Base-by-base conservation (phyloP, 148 eudicot genomes). In the Diospyros lotus region DNA sequence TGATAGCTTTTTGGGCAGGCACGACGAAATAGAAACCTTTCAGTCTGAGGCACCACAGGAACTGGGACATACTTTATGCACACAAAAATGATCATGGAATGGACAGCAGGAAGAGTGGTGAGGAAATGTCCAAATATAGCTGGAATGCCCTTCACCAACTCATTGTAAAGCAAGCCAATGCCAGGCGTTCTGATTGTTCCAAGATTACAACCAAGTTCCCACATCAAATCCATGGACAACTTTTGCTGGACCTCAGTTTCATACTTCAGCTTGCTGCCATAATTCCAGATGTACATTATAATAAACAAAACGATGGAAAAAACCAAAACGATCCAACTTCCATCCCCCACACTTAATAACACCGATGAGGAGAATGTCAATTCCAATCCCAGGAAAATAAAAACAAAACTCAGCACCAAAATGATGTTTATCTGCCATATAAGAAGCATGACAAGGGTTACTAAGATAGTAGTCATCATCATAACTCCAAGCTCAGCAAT, bases 161-260 rank as follows among this genome's bases (percentile, higher is more conserved):
- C 99, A 81, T 89, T 95, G 86, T 95, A 95, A 73, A 95, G 87
- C 87, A 95, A 84, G 76, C 98, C 97, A 75, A 95, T 95, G 50
- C 99, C 99, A 76, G 99, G 97, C 81, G 97, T 97, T 77, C 98
- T 84, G 14, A 92, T 79, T 28, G 98, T 95, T 73, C 98, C 98
- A 58, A 95, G 91, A 81, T 89, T 91, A 64, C 93, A 84, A 72
- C 98, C 98, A 71, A 95, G 78, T 73, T 93, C 88, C 61, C 98
- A 85, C 80, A 95, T 79, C 74, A 93, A 77, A 76, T 95, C 96
- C 87, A 87, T 87, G 1, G 99, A 88, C 89, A 95, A 91, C 85
- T 93, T 95, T 77, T 89, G 80, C 80, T 73, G 87, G 74, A 95
- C 97, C 83, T 95, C 99, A 76, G 97, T 93, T 80, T 93, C 99